Percentiles rank a stretch among this genome's conserved stretches.
Conservation (phyloP, 2,329 filamentous ascomycete species). For the Stromatinia cepivora region DNA sequence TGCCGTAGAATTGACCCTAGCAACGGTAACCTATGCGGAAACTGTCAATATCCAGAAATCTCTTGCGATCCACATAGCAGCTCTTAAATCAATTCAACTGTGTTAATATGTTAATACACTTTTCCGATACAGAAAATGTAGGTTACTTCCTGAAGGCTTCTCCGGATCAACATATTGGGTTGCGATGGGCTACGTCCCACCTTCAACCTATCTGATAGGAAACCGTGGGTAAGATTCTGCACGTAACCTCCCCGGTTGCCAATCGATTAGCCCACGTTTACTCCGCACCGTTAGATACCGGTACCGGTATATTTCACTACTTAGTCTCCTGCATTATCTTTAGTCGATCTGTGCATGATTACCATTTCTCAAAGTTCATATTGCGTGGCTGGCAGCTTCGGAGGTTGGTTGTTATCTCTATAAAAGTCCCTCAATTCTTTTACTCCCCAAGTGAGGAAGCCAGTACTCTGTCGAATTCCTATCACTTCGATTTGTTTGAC, state of each 20-base stretch:
- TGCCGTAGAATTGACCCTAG: too few relatives aligned
- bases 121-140: not conserved
- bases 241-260: not conserved
- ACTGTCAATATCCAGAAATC: not conserved
- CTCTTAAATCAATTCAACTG: not conserved
- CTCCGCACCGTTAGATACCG: not conserved
- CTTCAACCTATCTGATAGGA: not conserved
- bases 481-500: not conserved
- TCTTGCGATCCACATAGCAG: not conserved
- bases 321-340: not conserved
- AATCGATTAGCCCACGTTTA: slow-evolving; percentile 15
- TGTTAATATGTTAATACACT: too few relatives aligned
- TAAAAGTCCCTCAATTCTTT: not conserved
- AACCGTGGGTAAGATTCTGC: not conserved
- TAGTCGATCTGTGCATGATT: not conserved
- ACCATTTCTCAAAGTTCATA: not conserved
- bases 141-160: not conserved
- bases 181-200: not conserved
- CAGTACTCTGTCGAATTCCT: not conserved
- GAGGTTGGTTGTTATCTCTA: not conserved
- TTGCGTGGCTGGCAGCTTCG: not conserved
- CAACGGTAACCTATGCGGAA: not conserved
- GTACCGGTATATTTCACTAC: not conserved
- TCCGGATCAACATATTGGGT: not conserved
- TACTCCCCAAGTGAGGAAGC: not conserved